Evolutionary conservation across 2,329 filamentous ascomycete species (phyloP), one percentile per base, ranked within the genome.

Genomic region (Exophiala dermatitidis): DNA sequence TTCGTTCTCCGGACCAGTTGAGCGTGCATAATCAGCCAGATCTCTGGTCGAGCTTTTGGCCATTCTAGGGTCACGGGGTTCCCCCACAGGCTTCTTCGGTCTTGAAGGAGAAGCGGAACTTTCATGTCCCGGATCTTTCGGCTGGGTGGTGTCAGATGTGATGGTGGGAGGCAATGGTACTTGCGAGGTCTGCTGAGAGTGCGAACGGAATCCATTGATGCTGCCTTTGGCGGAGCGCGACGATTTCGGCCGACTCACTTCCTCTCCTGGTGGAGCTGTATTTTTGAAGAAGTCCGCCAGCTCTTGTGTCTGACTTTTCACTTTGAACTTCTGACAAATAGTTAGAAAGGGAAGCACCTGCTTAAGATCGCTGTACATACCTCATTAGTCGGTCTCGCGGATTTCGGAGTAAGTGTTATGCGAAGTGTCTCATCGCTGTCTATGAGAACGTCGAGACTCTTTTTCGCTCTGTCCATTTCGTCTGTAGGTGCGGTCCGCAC

Each of bases 21-120:
- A 87, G 55, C 88, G 85, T 64, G 95, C 88, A 67, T 95, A 96
- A 54, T 94, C 86, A 26, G 89, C 87, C 71, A 96, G 88, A 63
- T 95, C 90, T 43, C 83, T 77, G 5, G 85, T 81, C 57, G 90
- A 86, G 3, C 77, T 75, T 40, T 56, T 46, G 6, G 82, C 77
- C 5, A 86, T 75, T 57, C 85, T 80, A 1, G 89, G 83, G 60
- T 95, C 90, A 58, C 90, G 80, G 28, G 89, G 82, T 62, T 73
- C 69, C 29, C 65, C 65, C 19, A 61, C 56, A 60, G 36, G 62
- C 53, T 60, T 63, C 67, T 30, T 65, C 59, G 37, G 64, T 56
- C 31, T 62, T 32, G 59, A 53, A 41, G 61, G 46, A 26, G 57
- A 53, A 41, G 61, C 45, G 26, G 57, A 52, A 42, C 37, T 46